Base-by-base conservation (phyloP, 345 rosid species). In the Durio zibethinus region DNA sequence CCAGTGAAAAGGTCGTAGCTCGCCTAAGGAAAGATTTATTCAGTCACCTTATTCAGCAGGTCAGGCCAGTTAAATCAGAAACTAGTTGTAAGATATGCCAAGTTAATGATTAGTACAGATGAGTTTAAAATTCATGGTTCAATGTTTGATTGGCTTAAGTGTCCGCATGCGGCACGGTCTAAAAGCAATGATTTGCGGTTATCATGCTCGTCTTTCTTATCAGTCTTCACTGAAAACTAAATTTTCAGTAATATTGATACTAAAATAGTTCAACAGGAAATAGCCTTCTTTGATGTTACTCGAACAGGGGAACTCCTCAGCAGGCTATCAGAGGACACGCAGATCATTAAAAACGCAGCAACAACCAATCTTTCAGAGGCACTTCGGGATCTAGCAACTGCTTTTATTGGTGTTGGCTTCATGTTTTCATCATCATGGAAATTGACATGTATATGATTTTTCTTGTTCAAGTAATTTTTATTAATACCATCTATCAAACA, bases 371-470 rank as follows among this genome's bases (percentile, higher is more conserved):
- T 89, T 56, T 88, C 90, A 25, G 90, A 89, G 84, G 89, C 93
- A 25, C 89, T 89, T 33, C 84, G 90, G 14, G 86, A 86, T 73
- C 82, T 89, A 74, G 76, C 93, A 54, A 89, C 93, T 1, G 86
- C 88, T 0, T 69, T 83, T 72, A 80, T 89, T 78, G 93, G 91
- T 72, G 83, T 89, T 80, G 86, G 81, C 76, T 89, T 89, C 88
- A 89, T 89, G 93, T 88, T 85, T 82, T 42, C 89, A 65, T 85
- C 93, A 25, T 89, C 93, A 43, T 89, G 91, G 93, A 89, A 89
- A 74, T 50, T 90, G 81, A 88, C 93, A 77, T 76, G 93, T 90
- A 82, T 47, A 84, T 40, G 73, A 29, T 72, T 56, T 72, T 67
- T 47, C 21, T 33, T 54, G 16, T 36, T 12, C 33, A 36, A 59